Conservation (phyloP, 306 rosid genomes). For the Luffa aegyptiaca region DNA sequence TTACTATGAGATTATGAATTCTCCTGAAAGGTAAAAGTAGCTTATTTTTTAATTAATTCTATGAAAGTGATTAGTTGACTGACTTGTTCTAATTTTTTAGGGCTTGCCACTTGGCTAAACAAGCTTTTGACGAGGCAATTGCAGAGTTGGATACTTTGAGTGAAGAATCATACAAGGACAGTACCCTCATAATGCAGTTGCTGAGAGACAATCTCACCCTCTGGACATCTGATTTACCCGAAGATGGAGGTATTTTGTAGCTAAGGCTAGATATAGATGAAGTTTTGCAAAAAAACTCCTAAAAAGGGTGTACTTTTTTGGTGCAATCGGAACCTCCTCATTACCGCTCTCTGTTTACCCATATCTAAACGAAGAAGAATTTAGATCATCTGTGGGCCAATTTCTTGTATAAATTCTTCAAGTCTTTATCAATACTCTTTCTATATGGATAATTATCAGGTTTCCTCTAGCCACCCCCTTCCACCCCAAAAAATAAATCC, state of each 20-base stretch:
- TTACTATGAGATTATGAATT: slow-evolving; percentile 94
- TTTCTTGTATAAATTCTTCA: not conserved
- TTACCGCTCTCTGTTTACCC: not conserved
- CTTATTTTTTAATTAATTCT: slow-evolving; percentile 4
- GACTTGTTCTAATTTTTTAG: slow-evolving; percentile 26
- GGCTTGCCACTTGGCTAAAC: slow-evolving; percentile 77
- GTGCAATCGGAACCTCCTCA: not conserved
- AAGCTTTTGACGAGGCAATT: slow-evolving; percentile 74
- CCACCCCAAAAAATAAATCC: not conserved
- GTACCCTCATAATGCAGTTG: slow-evolving; percentile 73
- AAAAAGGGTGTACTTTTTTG: not conserved
- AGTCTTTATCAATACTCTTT: not conserved
- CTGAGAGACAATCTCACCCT: slow-evolving; percentile 73
- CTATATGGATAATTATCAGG: not conserved
- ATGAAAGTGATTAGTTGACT: slow-evolving; percentile 10
- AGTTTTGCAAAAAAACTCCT: no score
- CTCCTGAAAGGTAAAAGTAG: slow-evolving; percentile 73
- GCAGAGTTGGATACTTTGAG: slow-evolving; percentile 77
- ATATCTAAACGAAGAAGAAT: not conserved
- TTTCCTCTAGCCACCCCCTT: not conserved
- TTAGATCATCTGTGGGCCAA: not conserved
- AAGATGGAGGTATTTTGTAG: slow-evolving; percentile 52
- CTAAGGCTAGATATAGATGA: not conserved
- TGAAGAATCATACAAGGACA: slow-evolving; percentile 74
- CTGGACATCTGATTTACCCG: slow-evolving; percentile 80